These are phyloP conservation scores for Theobroma grandiflorum DNA, from an alignment of 441 rosid species.

Conservation along the genomic window DNA sequence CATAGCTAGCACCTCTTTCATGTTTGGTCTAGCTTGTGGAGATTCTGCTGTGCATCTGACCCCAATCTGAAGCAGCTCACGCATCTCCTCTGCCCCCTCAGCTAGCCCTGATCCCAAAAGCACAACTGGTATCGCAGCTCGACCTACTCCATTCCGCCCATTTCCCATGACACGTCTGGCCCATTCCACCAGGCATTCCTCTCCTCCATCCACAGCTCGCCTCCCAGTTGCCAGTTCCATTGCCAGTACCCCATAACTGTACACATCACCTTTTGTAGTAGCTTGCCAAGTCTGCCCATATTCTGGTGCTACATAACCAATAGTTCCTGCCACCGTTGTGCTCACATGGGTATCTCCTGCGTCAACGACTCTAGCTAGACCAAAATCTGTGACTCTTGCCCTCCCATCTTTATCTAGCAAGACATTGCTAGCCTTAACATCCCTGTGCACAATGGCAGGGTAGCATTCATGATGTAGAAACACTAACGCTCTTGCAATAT, in stretches of 20 bases:
- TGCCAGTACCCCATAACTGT: conserved; percentile 79
- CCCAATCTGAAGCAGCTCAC: conserved; percentile 68
- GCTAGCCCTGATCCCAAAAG: conserved; percentile 67
- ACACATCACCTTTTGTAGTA: conserved; percentile 92
- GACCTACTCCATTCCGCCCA: conserved; percentile 34
- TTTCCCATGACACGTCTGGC: conserved; percentile 64
- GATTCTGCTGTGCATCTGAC: conserved; percentile 75
- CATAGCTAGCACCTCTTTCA: conserved; percentile 85
- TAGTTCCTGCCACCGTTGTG: conserved; percentile 88
- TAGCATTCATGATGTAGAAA: conserved; percentile 91
- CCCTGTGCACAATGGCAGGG: conserved; percentile 88
- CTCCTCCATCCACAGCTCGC: conserved; percentile 89
- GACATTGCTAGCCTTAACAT: conserved; percentile 94
- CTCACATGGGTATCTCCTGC: conserved; percentile 87
- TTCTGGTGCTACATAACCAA: conserved; percentile 94
- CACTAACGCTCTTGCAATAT: conserved; percentile 77
- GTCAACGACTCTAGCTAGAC: conserved; percentile 78
- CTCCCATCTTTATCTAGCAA: conserved; percentile 69
- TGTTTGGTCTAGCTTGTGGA: conserved; percentile 86
- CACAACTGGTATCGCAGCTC: conserved; percentile 48
- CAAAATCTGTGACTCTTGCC: conserved; percentile 89
- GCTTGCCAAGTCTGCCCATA: conserved; percentile 95
- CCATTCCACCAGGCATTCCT: conserved; percentile 94
- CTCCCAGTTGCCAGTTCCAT: conserved; percentile 94
- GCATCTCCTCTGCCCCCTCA: conserved; percentile 71